Evolutionary conservation across 208 protist genomes (phyloP), one percentile per base, ranked within the genome.

Genomic region (Trypanosoma avium): DNA sequence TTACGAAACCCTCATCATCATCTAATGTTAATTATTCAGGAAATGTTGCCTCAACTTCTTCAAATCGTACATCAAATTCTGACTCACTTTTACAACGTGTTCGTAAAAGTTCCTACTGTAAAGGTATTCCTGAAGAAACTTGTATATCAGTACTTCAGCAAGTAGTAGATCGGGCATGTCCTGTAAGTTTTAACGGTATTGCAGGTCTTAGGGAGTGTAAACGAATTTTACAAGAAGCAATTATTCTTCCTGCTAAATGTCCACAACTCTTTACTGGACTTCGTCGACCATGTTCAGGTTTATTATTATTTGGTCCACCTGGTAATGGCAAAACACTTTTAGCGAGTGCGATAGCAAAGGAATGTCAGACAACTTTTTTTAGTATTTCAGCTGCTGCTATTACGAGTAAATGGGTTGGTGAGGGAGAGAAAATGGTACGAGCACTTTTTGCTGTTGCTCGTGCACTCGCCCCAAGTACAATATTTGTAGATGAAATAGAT

Each of bases 241-340:
- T 98, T 3, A 95, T 99, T 49, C 72, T 99, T n/a, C 98, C 98
- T 0, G 72, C 92, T 21, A 91, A 85, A 57, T 98, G 98, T 64
- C 98, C 98, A 15, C 83, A 98, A n/a, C 83, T 99, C 30, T 99
- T 99, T 75, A 82, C 63, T 9, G 98, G 97, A n/a, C 54, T 71
- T 7, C 65, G 65, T 17, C 17, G 46, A 15, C 65, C 65, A 6
- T 71, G 65, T 54, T 58, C 38, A 17, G 65, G 65, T 21, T 30
- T 71, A 2, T 35, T 71, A 1, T 45, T 71, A 17, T 71, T 71
- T 35, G 65, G 65, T 24, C 65, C 65, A 22, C 65, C 65, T 5
- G 65, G 65, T 21, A 71, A 71, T 56, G 65, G 65, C 10, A 71
- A 71, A 46, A 71, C 65, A 49, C 48, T 87, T 86, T 12, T 75